Conservation (phyloP, 768 basidiomycete genomes). For the Crepidotus variabilis region DNA sequence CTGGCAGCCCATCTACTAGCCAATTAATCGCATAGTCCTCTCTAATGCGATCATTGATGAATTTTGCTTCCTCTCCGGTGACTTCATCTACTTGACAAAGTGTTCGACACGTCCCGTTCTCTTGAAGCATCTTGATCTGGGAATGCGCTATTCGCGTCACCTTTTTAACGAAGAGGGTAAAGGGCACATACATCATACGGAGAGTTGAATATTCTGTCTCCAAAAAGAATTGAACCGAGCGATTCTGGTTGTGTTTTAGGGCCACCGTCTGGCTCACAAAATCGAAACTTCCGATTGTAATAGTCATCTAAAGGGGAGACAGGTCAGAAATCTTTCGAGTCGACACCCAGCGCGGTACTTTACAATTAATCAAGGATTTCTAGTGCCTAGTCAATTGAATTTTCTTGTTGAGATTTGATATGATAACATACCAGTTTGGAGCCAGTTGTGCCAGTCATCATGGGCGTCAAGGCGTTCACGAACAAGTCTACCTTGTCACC, state of each 20-base stretch:
- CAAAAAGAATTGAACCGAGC: slow-evolving; percentile 92
- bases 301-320: slow-evolving; percentile 69
- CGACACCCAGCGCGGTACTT: slow-evolving; percentile 15
- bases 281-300: slow-evolving; percentile 82
- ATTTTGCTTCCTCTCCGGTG: slow-evolving; percentile 70
- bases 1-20: slow-evolving; percentile 92
- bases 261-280: slow-evolving; percentile 79
- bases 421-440: slow-evolving; percentile 60
- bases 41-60: slow-evolving; percentile 87
- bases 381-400: slow-evolving; percentile 22
- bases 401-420: not conserved
- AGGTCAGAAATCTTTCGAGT: not conserved
- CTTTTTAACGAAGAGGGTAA: not conserved
- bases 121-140: slow-evolving; percentile 79
- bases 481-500: slow-evolving; percentile 77
- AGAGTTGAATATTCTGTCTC: slow-evolving; percentile 90
- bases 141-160: slow-evolving; percentile 4
- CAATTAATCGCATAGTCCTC: slow-evolving; percentile 95
- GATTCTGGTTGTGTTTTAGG: slow-evolving; percentile 76
- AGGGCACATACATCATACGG: slow-evolving; percentile 69
- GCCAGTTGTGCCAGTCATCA: slow-evolving; percentile 63
- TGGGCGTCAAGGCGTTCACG: slow-evolving; percentile 89
- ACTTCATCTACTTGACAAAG: slow-evolving; percentile 62
- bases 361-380: slow-evolving; percentile 93
- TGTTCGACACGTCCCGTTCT: slow-evolving; percentile 69